Percentiles rank a stretch among this genome's conserved stretches.
phyloP scores from a whole-genome alignment of 306 rosid genomes.

The Castanea sativa region DNA sequence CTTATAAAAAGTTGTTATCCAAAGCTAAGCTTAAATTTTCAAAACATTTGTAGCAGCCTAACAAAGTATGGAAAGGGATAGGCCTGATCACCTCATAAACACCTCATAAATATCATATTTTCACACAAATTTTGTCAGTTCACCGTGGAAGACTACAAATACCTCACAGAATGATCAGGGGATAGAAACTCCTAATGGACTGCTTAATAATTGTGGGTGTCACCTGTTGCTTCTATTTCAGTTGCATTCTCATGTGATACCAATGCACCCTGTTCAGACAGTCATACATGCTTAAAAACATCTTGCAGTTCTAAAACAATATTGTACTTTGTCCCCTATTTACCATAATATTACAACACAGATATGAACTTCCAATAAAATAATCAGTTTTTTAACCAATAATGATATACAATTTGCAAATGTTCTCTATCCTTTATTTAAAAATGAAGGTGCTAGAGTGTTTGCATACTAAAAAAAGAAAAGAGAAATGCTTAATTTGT shows the following conservation, averaged over 20 bases:
- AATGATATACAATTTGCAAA: neutral
- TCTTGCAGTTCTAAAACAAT: neutral
- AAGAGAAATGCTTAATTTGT: neutral
- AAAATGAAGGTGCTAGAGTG: neutral
- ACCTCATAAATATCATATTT: neutral
- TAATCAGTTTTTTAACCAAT: neutral
- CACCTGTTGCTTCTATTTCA: constrained; percentile 22
- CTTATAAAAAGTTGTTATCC: neutral
- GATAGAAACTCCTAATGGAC: constrained; percentile 23
- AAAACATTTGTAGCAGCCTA: neutral
- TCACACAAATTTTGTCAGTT: neutral
- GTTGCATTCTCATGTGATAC: constrained; percentile 26
- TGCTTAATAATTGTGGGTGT: constrained; percentile 13
- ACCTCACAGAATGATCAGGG: constrained; percentile 22
- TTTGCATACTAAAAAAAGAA: neutral
- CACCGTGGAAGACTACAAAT: constrained; percentile 20
- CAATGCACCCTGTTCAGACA: constrained; percentile 25
- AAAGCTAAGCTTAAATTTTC: neutral
- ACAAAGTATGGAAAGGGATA: neutral
- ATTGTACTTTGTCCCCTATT: neutral
- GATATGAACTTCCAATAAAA: neutral
- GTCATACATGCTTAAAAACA: neutral
- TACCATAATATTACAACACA: neutral
- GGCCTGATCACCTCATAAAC: neutral
- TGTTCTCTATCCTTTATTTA: neutral